Base-by-base conservation (phyloP, 164 flowering plant species). In the Liriodendron chinense region DNA sequence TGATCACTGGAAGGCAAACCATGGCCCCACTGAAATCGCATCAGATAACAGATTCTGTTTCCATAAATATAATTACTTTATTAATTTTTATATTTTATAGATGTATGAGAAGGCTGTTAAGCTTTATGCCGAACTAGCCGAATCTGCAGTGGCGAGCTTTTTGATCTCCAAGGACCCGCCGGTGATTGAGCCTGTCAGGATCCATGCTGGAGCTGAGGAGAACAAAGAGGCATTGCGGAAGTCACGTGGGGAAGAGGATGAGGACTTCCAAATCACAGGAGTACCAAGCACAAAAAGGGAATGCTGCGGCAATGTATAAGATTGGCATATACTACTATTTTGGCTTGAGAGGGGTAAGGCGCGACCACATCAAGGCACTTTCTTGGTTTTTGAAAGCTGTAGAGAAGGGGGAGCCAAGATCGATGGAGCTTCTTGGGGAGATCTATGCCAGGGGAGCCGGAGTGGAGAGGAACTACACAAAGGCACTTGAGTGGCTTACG, bases 371-470 rank as follows among this genome's bases (percentile, higher is more conserved):
- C 9, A 93, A 92, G 82, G 98, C 99, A 4, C 73, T 94, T 65
- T 70, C 78, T 8, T 94, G 99, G 98, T 94, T 96, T 83, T 74
- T 81, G 68, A 96, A 87, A 85, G 98, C 98, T 47, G 97, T 84
- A 69, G 98, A 94, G 77, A 96, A 87, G 82, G 98, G 96, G 49
- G 98, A 96, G 77, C 90, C 94, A 1, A 83, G 89, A 79, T 91
- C 99, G 7, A 93, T 96, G 99, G 98, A 96, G 75, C 89, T 96
- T 78, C 91, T 96, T 67, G 99, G 98, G 22, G 98, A 96, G 84
- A 92, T 96, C n/a, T 96, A 88, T 85, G 98, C 97, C 0, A 88
- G 96, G 77, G 99, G 99, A 47, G 93, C 92, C 77, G 98, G 98
- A 21, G 98, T 93, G 64, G 97, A 94, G 83, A 90, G 92, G 81